Evolutionary conservation across 805 yeast species (phyloP).

Genomic region (Lachancea fermentati): DNA sequence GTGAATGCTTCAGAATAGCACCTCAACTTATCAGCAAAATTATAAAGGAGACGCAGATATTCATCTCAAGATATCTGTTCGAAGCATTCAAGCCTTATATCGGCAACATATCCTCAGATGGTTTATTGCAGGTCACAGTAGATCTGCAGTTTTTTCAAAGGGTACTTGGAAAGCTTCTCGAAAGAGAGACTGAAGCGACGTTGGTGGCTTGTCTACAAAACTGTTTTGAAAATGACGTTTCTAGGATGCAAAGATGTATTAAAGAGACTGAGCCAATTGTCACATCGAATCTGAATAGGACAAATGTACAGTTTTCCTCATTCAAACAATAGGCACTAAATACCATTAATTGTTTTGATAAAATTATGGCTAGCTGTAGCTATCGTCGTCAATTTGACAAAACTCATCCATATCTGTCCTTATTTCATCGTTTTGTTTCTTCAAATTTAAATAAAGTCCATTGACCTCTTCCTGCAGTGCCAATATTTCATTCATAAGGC

Average conservation of each 20-base stretch:
- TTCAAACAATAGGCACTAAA: conserved; percentile 16
- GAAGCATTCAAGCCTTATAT: conserved; percentile 38
- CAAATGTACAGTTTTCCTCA: conserved; percentile 27
- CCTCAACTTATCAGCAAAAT: conserved; percentile 41
- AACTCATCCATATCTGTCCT: conserved; percentile 28
- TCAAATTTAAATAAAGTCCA: conserved; percentile 15
- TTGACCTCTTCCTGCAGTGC: conserved; percentile 26
- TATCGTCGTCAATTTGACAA: conserved; percentile 20
- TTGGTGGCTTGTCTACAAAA: conserved; percentile 29
- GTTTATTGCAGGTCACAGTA: conserved; percentile 45
- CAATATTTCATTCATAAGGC: conserved; percentile 8
- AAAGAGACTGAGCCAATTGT: conserved; percentile 29
- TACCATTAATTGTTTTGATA: background rate
- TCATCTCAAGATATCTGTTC: conserved; percentile 33
- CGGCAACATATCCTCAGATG: conserved; percentile 42
- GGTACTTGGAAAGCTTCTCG: conserved; percentile 24
- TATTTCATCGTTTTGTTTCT: conserved; percentile 20
- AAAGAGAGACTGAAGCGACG: conserved; percentile 29
- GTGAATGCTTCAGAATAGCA: conserved; percentile 45
- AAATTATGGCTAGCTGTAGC: background rate
- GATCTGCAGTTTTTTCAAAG: conserved; percentile 49
- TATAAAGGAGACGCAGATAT: conserved; percentile 40
- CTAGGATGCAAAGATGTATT: conserved; percentile 22
- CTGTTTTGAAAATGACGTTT: conserved; percentile 28
- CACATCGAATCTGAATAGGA: conserved; percentile 25